Base-by-base conservation (phyloP, 2,329 filamentous ascomycete genomes). In the Cordyceps javanica region DNA sequence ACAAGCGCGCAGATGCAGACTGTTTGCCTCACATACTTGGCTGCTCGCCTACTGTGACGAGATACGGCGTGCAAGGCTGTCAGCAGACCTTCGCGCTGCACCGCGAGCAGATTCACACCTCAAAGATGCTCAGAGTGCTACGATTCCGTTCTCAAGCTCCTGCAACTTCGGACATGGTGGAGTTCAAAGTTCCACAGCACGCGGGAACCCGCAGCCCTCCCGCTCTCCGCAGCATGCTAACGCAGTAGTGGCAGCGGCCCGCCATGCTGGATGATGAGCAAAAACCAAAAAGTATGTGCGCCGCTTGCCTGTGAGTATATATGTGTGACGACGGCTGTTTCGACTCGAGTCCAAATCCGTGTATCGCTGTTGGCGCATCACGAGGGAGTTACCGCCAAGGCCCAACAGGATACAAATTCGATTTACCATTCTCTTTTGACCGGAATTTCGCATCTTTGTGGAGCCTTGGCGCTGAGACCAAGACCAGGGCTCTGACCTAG, bases 191-290 rank as follows among this genome's bases (percentile, higher is more conserved):
- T 57, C 55, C 55, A 57, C 55, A 21, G 41, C 45, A 51, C 39
- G 46, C 55, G 55, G 55, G 55, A 57, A 57, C 55, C 55, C 55
- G 55, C 55, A 50, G 38, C 46, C 46, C 34, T 51, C 55, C 55
- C 45, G 45, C 46, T 28, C 55, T 44, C 45, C 55, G 45, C 45
- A 36, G 38, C 26, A 41, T 50, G 39, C 45, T 50, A 57, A 57
- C 23, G 55, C 55, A 51, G 46, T 45, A 52, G 38, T 44, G 46
- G 46, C 55, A 51, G 38, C 46, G 55, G 46, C 55, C 44, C 45
- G 55, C 55, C 39, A n/a, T 51, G 38, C 46, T 51, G 28, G 26
- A 42, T 28, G 28, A 48, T 41, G 38, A 26, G 45, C n/a, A 28
- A 45, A 36, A 41, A 28, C 39, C 19, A 45, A 50, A 56, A 50